Conservation (phyloP, 805 yeast species). For the Helenozyma rhizophorensis region DNA sequence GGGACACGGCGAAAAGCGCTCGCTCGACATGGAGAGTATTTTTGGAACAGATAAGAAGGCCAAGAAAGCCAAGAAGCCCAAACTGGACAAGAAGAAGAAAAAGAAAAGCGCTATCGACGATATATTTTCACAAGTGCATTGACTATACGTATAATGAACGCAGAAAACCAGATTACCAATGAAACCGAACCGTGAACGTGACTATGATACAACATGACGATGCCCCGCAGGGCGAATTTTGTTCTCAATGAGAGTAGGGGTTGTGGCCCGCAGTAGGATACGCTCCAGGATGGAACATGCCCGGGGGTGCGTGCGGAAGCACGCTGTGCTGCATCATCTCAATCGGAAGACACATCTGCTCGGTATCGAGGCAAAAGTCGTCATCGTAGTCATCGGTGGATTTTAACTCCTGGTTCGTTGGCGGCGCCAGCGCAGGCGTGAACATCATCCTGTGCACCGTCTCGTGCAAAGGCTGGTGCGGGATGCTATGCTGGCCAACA, state of each 20-base stretch:
- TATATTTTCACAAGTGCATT: constrained; percentile 52
- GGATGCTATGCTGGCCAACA: constrained; percentile 2
- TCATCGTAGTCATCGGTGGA: constrained; percentile 35
- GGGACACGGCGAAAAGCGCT: too few relatives aligned
- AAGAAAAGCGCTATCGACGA: constrained; percentile 62
- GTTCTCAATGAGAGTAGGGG: too few relatives aligned
- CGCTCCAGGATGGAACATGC: too few relatives aligned
- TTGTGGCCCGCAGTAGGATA: too few relatives aligned
- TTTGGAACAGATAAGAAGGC: constrained; percentile 11
- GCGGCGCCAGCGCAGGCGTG: too few relatives aligned
- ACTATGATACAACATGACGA: neutral
- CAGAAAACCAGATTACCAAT: neutral
- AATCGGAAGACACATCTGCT: constrained; percentile 27
- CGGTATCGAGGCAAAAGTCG: constrained; percentile 40
- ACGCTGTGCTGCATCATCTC: too few relatives aligned
- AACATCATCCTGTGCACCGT: neutral
- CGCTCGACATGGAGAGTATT: constrained; percentile 2
- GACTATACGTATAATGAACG: neutral
- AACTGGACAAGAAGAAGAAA: constrained; percentile 36
- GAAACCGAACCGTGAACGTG: neutral
- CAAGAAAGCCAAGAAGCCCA: constrained; percentile 9
- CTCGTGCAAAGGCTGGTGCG: constrained; percentile 1
- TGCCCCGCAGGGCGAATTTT: too few relatives aligned
- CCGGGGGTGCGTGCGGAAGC: too few relatives aligned
- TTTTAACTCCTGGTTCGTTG: too few relatives aligned